phyloP scores from a whole-genome alignment of 345 rosid species.

The Brassica rapa region DNA sequence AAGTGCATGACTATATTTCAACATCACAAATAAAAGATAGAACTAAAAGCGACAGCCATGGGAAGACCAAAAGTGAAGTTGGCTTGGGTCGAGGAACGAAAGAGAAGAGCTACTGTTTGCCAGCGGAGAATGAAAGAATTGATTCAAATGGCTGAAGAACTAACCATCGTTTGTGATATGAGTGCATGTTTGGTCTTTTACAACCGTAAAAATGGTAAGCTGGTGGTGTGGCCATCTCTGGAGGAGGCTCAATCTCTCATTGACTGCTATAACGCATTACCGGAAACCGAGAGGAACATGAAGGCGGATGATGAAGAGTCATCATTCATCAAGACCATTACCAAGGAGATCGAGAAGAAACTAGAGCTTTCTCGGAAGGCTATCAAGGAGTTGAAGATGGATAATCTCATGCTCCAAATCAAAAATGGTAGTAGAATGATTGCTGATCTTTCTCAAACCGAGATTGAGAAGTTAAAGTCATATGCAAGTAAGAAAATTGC shows the following conservation, averaged over 20 bases:
- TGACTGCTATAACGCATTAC: neutral
- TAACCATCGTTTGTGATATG: neutral
- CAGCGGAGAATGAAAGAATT: neutral
- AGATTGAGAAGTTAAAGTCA: neutral
- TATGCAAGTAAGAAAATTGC: neutral
- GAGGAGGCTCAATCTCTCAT: neutral
- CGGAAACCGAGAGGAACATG: neutral
- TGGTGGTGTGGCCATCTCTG: constrained; percentile 5
- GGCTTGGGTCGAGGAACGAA: neutral
- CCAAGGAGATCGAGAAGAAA: neutral
- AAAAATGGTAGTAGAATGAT: neutral
- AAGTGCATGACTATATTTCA: neutral
- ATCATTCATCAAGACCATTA: neutral
- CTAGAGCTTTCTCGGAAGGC: neutral
- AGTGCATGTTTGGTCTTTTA: neutral
- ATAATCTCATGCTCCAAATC: constrained; percentile 12
- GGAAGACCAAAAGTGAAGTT: neutral
- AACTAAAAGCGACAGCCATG: neutral
- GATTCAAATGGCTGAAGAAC: neutral
- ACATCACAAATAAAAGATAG: neutral
- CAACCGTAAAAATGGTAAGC: neutral
- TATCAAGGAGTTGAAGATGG: neutral
- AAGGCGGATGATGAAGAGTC: constrained; percentile 18
- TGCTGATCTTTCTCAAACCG: neutral
- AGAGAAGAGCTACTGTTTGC: neutral